Evolutionary conservation across 805 yeast species (phyloP).

Genomic region (Nakazawaea wyomingensis): DNA sequence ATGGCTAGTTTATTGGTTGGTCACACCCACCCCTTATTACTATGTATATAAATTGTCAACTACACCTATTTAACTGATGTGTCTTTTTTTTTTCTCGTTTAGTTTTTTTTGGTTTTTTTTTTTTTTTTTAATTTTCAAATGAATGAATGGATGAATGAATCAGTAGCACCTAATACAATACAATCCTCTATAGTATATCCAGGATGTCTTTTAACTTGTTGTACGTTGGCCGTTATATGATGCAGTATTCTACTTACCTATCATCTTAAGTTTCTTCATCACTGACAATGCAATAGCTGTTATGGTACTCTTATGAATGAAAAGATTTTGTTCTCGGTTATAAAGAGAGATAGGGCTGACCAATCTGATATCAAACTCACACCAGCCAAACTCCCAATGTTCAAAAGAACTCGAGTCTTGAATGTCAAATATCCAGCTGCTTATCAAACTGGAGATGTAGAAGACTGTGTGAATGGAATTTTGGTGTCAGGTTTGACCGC

Average conservation of each 20-base stretch:
- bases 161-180: too few relatives aligned
- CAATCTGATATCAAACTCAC: constrained; percentile 10
- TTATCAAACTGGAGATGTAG: neutral
- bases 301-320: constrained; percentile 13
- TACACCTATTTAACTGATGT: too few relatives aligned
- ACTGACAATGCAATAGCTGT: neutral
- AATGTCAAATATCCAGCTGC: constrained; percentile 18
- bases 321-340: constrained; percentile 12
- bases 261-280: too few relatives aligned
- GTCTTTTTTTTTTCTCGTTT: neutral
- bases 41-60: too few relatives aligned
- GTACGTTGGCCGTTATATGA: too few relatives aligned
- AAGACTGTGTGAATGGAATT: constrained; percentile 15
- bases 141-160: too few relatives aligned
- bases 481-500: constrained; percentile 15
- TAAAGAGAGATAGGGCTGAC: constrained; percentile 2
- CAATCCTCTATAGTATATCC: too few relatives aligned
- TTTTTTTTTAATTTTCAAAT: too few relatives aligned
- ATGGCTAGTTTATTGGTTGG: neutral
- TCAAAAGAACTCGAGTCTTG: constrained; percentile 15
- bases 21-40: too few relatives aligned
- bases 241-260: too few relatives aligned
- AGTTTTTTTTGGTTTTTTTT: neutral
- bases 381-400: constrained; percentile 15
- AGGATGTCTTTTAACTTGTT: constrained; percentile 2